These are phyloP conservation scores for Aethionema arabicum DNA, from an alignment of 345 rosid species.

Conservation along the genomic window DNA sequence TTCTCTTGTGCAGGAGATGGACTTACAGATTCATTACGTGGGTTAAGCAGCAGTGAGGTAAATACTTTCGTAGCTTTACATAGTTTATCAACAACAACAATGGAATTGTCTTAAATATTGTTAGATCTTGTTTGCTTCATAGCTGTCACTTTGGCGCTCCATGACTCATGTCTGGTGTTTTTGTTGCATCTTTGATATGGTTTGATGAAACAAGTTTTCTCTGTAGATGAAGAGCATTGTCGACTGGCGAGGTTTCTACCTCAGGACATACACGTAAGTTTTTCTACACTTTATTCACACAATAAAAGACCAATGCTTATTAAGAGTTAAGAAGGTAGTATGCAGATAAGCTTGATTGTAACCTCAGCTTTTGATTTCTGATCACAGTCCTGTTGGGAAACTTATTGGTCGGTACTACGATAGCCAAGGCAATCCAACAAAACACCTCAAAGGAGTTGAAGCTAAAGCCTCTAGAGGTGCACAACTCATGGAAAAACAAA, in stretches of 20 bases:
- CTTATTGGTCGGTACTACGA: constrained; percentile 87
- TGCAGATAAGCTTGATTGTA: constrained; percentile 3
- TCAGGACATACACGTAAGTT: constrained; percentile 78
- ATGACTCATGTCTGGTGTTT: constrained; percentile 10
- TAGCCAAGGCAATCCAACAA: constrained; percentile 75
- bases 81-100: neutral
- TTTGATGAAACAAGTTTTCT: constrained; percentile 3
- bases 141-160: neutral
- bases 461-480: constrained; percentile 94
- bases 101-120: constrained; percentile 4
- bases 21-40: constrained; percentile 73
- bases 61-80: constrained; percentile 20
- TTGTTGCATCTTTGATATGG: constrained; percentile 27
- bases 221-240: constrained; percentile 83
- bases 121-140: constrained; percentile 13
- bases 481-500: constrained; percentile 87
- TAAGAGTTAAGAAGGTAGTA: neutral
- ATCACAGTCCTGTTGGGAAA: constrained; percentile 72
- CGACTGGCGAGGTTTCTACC: constrained; percentile 89
- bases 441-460: constrained; percentile 85
- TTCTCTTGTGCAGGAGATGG: constrained; percentile 72
- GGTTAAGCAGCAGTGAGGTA: constrained; percentile 82
- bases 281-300: constrained; percentile 4
- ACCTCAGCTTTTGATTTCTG: constrained; percentile 22
- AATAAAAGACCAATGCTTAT: neutral